Evolutionary conservation across 164 flowering plant species (phyloP), one percentile per base, ranked within the genome.

Genomic region (Vitis rotundifolia): DNA sequence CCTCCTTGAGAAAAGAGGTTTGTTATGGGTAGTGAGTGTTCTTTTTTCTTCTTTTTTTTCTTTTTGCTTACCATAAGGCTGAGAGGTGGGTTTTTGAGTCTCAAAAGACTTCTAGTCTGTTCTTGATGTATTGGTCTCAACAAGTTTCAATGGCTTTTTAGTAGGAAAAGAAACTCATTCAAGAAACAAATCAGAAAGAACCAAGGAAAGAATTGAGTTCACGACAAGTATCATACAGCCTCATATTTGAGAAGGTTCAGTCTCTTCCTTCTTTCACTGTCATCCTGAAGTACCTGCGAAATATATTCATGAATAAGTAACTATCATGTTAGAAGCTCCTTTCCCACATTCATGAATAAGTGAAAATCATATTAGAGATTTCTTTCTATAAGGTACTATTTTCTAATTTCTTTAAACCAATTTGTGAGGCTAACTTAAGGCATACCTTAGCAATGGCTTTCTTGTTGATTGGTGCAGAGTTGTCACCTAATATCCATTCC

Each of bases 181-280:
- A 37, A 37, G 44, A 37, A 37, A 37, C 5, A 37, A 37, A 37
- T 37, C 59, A 53, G 1, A 16, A 63, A 11, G 3, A 52, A 68
- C 26, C 47, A 66, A 19, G 44, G 62, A 50, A 59, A 44, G 49
- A 18, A 55, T 51, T 37, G 55, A 71, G 57, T 28, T 69, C 5
- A 68, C 68, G 67, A 54, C 47, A 71, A 74, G 66, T 51, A 62
- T 68, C 90, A 75, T 90, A 94, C 99, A 59, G 97, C 97, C 77
- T 89, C 94, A 72, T 94, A 94, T 77, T 81, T 61, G 63, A 94
- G 97, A 69, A 91, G 67, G 81, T 83, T 85, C 75, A 92, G 84
- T 70, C 78, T 86, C 84, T 80, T 92, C 82, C 91, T 86, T 71
- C 83, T 86, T 56, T 89, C 93, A 49, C 90, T 73, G 68, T 90